Base-by-base conservation (phyloP, 2,329 filamentous ascomycete genomes). In the Pseudocercospora musae region DNA sequence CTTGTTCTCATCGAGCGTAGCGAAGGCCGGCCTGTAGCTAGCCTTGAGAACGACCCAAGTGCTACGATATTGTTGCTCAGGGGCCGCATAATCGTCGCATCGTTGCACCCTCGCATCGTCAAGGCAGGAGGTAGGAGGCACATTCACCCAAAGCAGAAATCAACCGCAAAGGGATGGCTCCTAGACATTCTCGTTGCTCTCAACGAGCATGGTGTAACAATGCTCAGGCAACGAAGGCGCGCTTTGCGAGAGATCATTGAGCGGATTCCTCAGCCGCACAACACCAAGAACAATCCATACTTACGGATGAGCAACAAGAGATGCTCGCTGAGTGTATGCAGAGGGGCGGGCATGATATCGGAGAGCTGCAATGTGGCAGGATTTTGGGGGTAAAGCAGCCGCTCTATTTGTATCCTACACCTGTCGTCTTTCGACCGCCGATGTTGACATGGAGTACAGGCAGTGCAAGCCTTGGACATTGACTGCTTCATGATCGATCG, bases 161-260 rank as follows among this genome's bases (percentile, higher is more conserved):
- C n/a, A n/a, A n/a, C n/a, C n/a, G n/a, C n/a, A n/a, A n/a, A n/a
- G n/a, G n/a, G n/a, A 48, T 33, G 42, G 23, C 15, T 31, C 11
- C 29, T 15, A 54, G 57, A 52, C 33, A 49, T 40, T 59, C 57
- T 23, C 40, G 57, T 20, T 59, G 49, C 18, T 33, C 57, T 20
- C 31, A 40, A 40, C 57, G 48, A 21, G 48, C 46, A 33, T 54
- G 49, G 18, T 52, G 44, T 23, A 20, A 44, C 7, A 31, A 25
- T 29, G 33, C 48, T 25, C 25, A 31, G 42, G 27, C 27, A 21
- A 29, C 27, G 25, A 54, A 20, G 50, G 50, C 50, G 50, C 50
- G 50, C 25, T 31, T 54, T 54, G 50, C 50, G 25, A 54, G 50
- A 20, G 50, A 37, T 37, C 27, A 37, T 54, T 31, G n/a, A 54